Base-by-base conservation (phyloP, 768 basidiomycete species). In the Boletus fagicola region DNA sequence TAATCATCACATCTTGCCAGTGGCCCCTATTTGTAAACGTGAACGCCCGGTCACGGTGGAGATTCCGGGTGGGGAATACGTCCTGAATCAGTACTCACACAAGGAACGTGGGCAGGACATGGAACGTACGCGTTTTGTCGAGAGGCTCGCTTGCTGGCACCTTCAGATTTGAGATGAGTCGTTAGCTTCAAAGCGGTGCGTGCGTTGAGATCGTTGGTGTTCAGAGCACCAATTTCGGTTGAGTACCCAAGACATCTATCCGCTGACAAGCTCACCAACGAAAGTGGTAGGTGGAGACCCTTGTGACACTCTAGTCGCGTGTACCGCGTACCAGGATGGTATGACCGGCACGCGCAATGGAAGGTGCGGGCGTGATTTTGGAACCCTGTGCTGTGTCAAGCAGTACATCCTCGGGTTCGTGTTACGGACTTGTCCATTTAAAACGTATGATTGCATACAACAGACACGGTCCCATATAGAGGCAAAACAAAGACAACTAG, bases 401-500 rank as follows among this genome's bases (percentile, higher is more conserved):
- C 9, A 10, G 35, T 26, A 28, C 24, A 11, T 12, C 26, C 22
- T 44, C 50, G 38, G 31, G 31, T 33, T 16, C 31, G 16, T 36
- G 18, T 30, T n/a, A 36, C 5, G 20, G 5, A 35, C 22, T 15
- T 35, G 15, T 40, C 39, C 49, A 42, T 39, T n/a, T 33, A 28
- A 49, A 42, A 49, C 7, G 42, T 26, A n/a, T 20, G 56, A 53
- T 65, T 60, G 53, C 48, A 57, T 46, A 45, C 51, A 51, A 56
- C 35, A 31, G 47, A 57, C 24, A 48, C 30, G n/a, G 31, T 46
- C 47, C 46, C n/a, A 18, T 35, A 45, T 31, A 49, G n/a, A 28
- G 36, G 5, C 8, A 31, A 26, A 49, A 46, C 2, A 28, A 42
- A n/a, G 40, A 50, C 50, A 28, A 57, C 77, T 88, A 94, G 49